These are phyloP conservation scores for Cajanus cajan DNA, from an alignment of 306 rosid species.

Conservation along the genomic window DNA sequence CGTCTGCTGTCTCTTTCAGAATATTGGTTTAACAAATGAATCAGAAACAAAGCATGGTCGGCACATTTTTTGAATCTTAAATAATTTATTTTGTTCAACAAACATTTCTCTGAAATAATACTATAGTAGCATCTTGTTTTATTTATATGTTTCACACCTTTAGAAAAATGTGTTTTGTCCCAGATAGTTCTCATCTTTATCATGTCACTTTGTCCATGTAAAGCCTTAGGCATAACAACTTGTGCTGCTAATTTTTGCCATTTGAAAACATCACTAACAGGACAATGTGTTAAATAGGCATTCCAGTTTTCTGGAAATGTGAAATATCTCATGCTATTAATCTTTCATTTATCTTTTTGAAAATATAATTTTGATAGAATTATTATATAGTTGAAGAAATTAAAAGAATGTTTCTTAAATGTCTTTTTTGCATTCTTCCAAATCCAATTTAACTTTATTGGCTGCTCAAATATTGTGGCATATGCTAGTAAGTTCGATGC, in stretches of 20 bases:
- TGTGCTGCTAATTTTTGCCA: background rate
- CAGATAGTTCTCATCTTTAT: background rate
- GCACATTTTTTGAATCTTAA: background rate
- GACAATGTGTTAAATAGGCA: background rate
- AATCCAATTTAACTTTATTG: background rate
- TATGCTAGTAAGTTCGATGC: background rate
- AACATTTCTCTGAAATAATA: constrained; percentile 7
- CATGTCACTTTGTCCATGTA: background rate
- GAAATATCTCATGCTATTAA: background rate
- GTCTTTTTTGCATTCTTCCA: background rate
- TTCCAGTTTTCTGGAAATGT: background rate
- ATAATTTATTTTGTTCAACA: background rate
- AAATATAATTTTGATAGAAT: constrained; percentile 8
- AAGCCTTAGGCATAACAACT: background rate
- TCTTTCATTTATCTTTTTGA: background rate
- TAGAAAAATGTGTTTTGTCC: background rate
- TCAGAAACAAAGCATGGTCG: constrained; percentile 12
- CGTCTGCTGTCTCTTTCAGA: constrained; percentile 7
- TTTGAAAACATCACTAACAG: constrained; percentile 15
- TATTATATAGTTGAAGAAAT: background rate
- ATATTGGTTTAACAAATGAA: constrained; percentile 26
- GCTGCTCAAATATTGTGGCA: constrained; percentile 10
- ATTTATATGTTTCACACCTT: background rate
- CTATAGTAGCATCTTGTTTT: background rate
- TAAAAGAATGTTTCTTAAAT: background rate